Evolutionary conservation across 2,329 filamentous ascomycete genomes (phyloP).

Genomic region (Fonsecaea multimorphosa): DNA sequence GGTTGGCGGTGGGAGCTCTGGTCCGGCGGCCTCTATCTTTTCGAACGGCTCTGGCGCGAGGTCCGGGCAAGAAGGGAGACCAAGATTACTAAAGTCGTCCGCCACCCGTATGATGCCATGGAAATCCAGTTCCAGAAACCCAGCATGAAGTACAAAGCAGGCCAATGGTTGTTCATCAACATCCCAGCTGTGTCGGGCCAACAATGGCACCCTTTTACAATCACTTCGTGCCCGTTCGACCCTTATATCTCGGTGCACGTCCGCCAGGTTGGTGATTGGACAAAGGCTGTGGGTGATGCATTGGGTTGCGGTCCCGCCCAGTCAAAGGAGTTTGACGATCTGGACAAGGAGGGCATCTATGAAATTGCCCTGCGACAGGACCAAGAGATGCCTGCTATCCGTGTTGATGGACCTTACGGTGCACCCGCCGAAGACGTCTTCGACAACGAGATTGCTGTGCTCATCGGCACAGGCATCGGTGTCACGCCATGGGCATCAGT

Average conservation of each 20-base stretch:
- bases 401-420: constrained; percentile 94
- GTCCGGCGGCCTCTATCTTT: constrained; percentile 81
- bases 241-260: constrained; percentile 94
- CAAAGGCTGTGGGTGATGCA: constrained; percentile 87
- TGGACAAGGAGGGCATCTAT: constrained; percentile 96
- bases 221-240: constrained; percentile 96
- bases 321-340: constrained; percentile 84
- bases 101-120: constrained; percentile 94
- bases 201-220: constrained; percentile 99
- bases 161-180: constrained; percentile 97
- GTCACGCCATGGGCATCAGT: constrained; percentile 88
- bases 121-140: constrained; percentile 98
- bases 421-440: constrained; percentile 98
- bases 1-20: constrained; percentile 97
- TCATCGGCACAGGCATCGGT: constrained; percentile 83
- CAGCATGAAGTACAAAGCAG: constrained; percentile 96
- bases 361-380: constrained; percentile 94
- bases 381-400: constrained; percentile 85
- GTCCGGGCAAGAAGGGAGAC: constrained; percentile 82
- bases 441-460: constrained; percentile 80
- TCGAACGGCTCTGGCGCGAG: constrained; percentile 90
- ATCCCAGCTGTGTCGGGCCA: constrained; percentile 84
- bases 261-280: constrained; percentile 96
- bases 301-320: constrained; percentile 90
- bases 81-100: constrained; percentile 89